Evolutionary conservation across 2,329 filamentous ascomycete genomes (phyloP), one percentile per base, ranked within the genome.

Genomic region (Alternaria burnsii): DNA sequence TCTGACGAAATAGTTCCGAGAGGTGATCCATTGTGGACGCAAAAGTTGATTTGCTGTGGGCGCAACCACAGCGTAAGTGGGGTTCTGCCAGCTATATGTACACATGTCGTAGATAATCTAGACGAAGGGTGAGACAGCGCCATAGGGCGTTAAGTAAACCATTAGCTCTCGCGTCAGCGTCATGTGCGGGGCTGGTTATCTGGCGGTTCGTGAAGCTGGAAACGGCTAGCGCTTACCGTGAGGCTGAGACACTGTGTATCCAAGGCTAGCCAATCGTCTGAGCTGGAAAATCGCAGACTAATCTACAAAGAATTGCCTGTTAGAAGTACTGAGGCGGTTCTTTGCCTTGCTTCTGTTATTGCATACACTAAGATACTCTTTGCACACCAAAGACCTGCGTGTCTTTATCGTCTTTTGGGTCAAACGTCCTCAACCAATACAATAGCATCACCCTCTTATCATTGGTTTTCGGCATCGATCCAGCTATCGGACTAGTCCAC

Each of bases 41-140:
- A 0, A 7, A 14, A 12, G 1, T 3, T 5, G 14, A 36, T 16
- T 6, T 16, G 14, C 14, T 16, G 14, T 36, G 12, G 14, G 4
- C 32, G 5, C 0, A 12, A 14, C 5, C 6, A 1, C 32, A 0
- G 14, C 14, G 3, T 2, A 1, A 16, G 32, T 6, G 32, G 14
- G 32, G 32, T 8, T 6, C 14, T 36, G 32, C 32, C 6, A 36
- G 14, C 32, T 12, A 36, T 36, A 36, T 36, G 32, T 36, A 36
- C 32, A 6, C 32, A 16, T 36, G 10, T 12, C 32, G 14, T 14
- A 0, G 12, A 36, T 12, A 5, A 16, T 16, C 32, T 8, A 36
- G 14, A 36, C 12, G 10, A 16, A 36, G 6, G 32, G 12, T 36
- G 1, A 0, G 32, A 36, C 14, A 16, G 14, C 32, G 14, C 14